phyloP scores from a whole-genome alignment of 2,329 filamentous ascomycete genomes.

The Dactylellina drechsleri region DNA sequence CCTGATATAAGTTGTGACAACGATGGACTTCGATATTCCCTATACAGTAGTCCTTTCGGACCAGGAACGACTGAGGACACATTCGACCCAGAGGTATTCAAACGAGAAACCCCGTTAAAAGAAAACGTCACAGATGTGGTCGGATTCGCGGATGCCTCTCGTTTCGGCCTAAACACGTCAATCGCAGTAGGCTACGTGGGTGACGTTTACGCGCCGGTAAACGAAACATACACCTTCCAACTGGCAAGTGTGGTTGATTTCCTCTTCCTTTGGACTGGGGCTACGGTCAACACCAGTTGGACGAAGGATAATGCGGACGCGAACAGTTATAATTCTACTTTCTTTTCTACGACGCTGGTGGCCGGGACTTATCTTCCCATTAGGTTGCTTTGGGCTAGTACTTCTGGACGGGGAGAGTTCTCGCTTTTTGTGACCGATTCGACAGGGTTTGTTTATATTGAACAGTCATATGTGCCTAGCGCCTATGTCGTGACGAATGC shows the following conservation, averaged over 20 bases:
- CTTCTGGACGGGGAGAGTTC: no score
- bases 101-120: neutral
- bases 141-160: neutral
- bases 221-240: conserved; percentile 24
- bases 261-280: conserved; percentile 14
- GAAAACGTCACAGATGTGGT: neutral
- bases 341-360: no score
- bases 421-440: no score
- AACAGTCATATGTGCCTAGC: neutral
- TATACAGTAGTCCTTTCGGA: conserved; percentile 6
- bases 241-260: conserved; percentile 1
- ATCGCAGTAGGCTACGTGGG: conserved; percentile 23
- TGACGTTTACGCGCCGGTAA: conserved; percentile 34
- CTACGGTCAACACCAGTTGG: neutral
- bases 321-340: conserved; percentile 1
- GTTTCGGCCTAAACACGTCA: neutral
- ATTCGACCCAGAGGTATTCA: conserved; percentile 7
- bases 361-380: no score
- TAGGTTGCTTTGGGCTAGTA: no score
- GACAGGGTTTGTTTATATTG: no score
- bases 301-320: conserved; percentile 10
- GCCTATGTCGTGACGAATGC: neutral
- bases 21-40: neutral
- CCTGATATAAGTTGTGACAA: conserved; percentile 16
- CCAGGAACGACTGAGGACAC: neutral